These are phyloP conservation scores for Drechslerella stenobrocha DNA, from an alignment of 2,329 filamentous ascomycete species.

Conservation along the genomic window DNA sequence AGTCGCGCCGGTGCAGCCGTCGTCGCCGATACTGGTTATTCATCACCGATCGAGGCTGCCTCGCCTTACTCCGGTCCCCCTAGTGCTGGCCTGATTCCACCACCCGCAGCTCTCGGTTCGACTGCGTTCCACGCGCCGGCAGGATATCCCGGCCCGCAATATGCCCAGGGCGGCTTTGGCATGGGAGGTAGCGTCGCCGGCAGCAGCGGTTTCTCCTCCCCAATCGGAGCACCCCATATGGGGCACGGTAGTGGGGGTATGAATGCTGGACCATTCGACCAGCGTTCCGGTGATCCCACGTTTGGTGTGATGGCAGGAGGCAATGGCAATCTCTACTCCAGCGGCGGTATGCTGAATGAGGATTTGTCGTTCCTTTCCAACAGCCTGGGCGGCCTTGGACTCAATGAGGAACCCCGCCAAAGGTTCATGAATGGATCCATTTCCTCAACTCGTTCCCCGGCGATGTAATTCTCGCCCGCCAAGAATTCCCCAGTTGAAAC, in stretches of 20 bases:
- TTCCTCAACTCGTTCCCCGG: conserved; percentile 37
- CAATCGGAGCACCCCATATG: conserved; percentile 43
- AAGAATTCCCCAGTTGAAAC: conserved; percentile 1
- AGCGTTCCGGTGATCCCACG: conserved; percentile 31
- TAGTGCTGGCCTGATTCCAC: conserved; percentile 68
- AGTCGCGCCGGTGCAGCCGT: conserved; percentile 91
- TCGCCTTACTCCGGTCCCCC: conserved; percentile 78
- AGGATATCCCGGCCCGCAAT: conserved; percentile 41
- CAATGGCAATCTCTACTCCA: conserved; percentile 30
- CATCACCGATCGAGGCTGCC: conserved; percentile 83
- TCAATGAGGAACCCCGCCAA: conserved; percentile 41
- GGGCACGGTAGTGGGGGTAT: conserved; percentile 34
- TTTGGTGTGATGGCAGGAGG: conserved; percentile 41
- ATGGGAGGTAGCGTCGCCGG: conserved; percentile 46
- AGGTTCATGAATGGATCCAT: conserved; percentile 45
- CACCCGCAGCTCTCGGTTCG: conserved; percentile 68
- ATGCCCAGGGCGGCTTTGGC: conserved; percentile 32
- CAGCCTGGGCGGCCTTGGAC: conserved; percentile 35
- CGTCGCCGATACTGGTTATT: conserved; percentile 89
- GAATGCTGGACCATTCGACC: conserved; percentile 35
- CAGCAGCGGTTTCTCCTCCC: conserved; percentile 45
- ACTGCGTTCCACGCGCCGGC: conserved; percentile 63
- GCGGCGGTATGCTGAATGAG: conserved; percentile 19
- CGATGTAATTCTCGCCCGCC: conserved; percentile 27
- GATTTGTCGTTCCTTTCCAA: conserved; percentile 46